A percentile compares a stretch with the other conserved stretches of the same genome.
Conservation (phyloP, 441 rosid genomes). For the Syzygium malaccense region DNA sequence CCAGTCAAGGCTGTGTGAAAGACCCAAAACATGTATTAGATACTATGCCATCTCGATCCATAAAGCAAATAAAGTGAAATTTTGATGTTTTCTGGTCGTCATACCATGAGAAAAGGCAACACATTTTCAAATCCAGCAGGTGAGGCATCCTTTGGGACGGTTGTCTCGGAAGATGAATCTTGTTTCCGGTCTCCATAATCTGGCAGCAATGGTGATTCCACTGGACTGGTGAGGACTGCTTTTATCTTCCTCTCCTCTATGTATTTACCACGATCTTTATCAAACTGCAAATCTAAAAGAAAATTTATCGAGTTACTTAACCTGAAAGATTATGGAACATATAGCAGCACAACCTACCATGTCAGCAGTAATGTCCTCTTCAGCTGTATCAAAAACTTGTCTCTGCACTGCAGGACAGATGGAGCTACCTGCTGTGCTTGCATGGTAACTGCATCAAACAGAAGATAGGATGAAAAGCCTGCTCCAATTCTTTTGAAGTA, state of each 20-base stretch:
- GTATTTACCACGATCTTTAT: slow-evolving; percentile 26
- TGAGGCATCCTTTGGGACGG: not conserved
- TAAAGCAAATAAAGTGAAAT: not conserved
- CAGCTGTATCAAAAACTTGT: slow-evolving; percentile 46
- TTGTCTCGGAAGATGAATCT: slow-evolving; percentile 20
- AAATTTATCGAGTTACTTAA: not conserved
- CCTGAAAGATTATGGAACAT: not conserved
- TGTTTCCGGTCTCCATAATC: slow-evolving; percentile 30
- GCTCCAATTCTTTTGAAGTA: not conserved
- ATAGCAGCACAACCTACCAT: slow-evolving; percentile 5
- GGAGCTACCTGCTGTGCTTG: slow-evolving; percentile 35
- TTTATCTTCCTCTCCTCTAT: slow-evolving; percentile 41
- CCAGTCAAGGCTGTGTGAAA: rapidly evolving
- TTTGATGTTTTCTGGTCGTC: rapidly evolving
- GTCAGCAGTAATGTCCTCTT: slow-evolving; percentile 27
- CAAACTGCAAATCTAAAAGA: slow-evolving; percentile 13
- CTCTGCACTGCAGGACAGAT: slow-evolving; percentile 40
- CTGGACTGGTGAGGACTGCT: slow-evolving; percentile 26
- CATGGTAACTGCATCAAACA: slow-evolving; percentile 27
- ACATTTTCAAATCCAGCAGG: slow-evolving; percentile 29
- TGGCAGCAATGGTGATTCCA: slow-evolving; percentile 25
- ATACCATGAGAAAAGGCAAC: slow-evolving; percentile 23
- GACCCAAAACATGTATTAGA: rapidly evolving
- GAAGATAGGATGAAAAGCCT: not conserved
- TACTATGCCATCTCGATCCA: not conserved